Conservation (phyloP, 805 yeast species). For the Teunomyces pallodes region DNA sequence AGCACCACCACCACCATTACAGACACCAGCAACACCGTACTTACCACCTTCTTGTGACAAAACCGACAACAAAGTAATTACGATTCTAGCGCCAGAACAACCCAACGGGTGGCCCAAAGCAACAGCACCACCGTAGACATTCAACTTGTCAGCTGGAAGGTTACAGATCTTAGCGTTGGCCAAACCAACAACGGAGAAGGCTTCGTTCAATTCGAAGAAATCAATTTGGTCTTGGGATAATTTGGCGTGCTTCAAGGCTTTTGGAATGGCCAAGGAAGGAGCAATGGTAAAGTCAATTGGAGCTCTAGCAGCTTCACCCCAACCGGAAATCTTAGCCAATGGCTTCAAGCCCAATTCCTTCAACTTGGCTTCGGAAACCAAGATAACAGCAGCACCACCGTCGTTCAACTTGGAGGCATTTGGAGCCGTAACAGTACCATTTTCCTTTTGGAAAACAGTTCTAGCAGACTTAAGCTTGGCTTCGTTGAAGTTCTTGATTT, state of each 20-base stretch:
- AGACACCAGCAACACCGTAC: conserved; percentile 91
- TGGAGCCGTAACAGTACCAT: conserved; percentile 96
- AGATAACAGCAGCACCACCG: conserved; percentile 94
- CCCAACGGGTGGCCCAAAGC: conserved; percentile 96
- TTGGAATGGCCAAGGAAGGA: conserved; percentile 92
- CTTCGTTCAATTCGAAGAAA: conserved; percentile 95
- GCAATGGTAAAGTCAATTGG: conserved; percentile 97
- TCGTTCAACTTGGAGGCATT: conserved; percentile 96
- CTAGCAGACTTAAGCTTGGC: conserved; percentile 77
- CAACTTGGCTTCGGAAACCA: conserved; percentile 81
- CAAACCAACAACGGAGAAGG: conserved; percentile 93
- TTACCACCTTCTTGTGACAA: conserved; percentile 76
- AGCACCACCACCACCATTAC: conserved; percentile 99
- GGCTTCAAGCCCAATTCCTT: conserved; percentile 87
- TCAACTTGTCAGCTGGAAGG: conserved; percentile 65
- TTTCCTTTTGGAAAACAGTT: conserved; percentile 90
- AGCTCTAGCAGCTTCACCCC: conserved; percentile 98
- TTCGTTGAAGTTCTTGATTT: conserved; percentile 73
- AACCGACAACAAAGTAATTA: conserved; percentile 80
- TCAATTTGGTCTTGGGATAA: conserved; percentile 67
- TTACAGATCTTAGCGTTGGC: conserved; percentile 76
- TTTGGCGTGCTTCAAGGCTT: conserved; percentile 87
- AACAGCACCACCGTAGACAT: conserved; percentile 94
- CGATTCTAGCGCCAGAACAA: conserved; percentile 92
- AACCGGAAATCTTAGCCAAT: conserved; percentile 81